A percentile compares a stretch with the other conserved stretches of the same genome.
These are phyloP conservation scores for Leucaena leucocephala DNA, from an alignment of 306 rosid genomes.

Conservation along the genomic window DNA sequence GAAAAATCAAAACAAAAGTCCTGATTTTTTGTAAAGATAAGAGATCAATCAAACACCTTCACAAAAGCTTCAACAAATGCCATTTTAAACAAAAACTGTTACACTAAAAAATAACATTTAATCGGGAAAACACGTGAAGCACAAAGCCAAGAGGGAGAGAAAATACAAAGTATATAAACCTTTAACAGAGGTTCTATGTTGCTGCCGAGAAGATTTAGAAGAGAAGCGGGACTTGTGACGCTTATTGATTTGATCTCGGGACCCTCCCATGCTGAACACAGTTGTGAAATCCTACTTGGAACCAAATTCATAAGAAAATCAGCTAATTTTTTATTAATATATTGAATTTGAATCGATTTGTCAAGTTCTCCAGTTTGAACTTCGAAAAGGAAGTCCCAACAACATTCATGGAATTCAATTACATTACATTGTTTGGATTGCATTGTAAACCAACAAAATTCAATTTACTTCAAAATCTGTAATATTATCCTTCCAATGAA, in stretches of 20 bases:
- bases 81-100: neutral
- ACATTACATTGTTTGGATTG: neutral
- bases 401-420: neutral
- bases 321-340: neutral
- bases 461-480: neutral
- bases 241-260: constrained; percentile 69
- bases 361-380: neutral
- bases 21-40: neutral
- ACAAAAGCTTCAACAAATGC: neutral
- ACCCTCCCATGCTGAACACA: constrained; percentile 58
- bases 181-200: constrained; percentile 63
- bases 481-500: neutral
- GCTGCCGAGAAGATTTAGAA: constrained; percentile 69
- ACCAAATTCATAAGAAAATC: neutral
- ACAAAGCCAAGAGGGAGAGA: neutral
- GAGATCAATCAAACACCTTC: neutral
- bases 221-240: constrained; percentile 80
- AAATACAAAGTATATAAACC: constrained; percentile 35
- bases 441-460: neutral
- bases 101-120: neutral
- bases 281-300: neutral
- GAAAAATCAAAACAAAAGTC: neutral
- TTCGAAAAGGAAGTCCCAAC: neutral
- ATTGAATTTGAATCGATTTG: neutral
- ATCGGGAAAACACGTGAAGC: neutral